These are phyloP conservation scores for Hordeum vulgare DNA, from an alignment of 176 grass and related monocot species.

Conservation along the genomic window DNA sequence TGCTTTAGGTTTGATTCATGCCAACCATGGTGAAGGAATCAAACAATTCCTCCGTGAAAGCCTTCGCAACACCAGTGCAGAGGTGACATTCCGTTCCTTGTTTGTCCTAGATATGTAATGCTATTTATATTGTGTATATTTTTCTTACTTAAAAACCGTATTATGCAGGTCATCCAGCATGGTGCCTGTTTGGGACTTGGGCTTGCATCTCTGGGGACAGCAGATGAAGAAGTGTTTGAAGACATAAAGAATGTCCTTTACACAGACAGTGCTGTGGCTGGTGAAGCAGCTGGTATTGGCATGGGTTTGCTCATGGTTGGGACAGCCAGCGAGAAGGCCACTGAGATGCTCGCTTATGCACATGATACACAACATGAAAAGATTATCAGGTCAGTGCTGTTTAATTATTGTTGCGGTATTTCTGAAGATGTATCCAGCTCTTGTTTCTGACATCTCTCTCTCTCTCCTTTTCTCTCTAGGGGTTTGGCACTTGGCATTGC, in stretches of 20 bases:
- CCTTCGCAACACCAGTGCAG: conserved; percentile 81
- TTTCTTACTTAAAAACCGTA: not conserved
- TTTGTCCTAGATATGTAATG: not conserved
- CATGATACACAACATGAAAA: conserved; percentile 99
- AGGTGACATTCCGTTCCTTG: conserved; percentile 41
- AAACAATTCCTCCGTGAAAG: conserved; percentile 96
- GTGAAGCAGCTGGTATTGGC: conserved; percentile 97
- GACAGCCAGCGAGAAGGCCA: conserved; percentile 81
- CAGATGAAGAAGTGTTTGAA: conserved; percentile 96
- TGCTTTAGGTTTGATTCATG: conserved; percentile 96
- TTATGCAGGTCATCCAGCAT: conserved; percentile 87
- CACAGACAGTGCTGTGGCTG: conserved; percentile 89
- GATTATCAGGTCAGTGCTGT: conserved; percentile 76
- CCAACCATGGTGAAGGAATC: conserved; percentile 98
- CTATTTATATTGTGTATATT: conserved; percentile 3
- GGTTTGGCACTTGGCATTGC: conserved; percentile 90
- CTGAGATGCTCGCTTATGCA: conserved; percentile 93
- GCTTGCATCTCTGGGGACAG: conserved; percentile 85
- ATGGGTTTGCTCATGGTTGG: conserved; percentile 99
- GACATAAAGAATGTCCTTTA: conserved; percentile 96
- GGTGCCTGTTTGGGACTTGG: conserved; percentile 96
- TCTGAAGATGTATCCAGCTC: not conserved
- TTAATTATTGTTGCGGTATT: conserved; percentile 6
- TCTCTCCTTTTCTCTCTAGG: not conserved
- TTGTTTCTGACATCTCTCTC: conserved; percentile 9